A percentile compares a stretch with the other conserved stretches of the same genome.
Conservation (phyloP, 2,329 filamentous ascomycete genomes). For the Cladosporium sp. region DNA sequence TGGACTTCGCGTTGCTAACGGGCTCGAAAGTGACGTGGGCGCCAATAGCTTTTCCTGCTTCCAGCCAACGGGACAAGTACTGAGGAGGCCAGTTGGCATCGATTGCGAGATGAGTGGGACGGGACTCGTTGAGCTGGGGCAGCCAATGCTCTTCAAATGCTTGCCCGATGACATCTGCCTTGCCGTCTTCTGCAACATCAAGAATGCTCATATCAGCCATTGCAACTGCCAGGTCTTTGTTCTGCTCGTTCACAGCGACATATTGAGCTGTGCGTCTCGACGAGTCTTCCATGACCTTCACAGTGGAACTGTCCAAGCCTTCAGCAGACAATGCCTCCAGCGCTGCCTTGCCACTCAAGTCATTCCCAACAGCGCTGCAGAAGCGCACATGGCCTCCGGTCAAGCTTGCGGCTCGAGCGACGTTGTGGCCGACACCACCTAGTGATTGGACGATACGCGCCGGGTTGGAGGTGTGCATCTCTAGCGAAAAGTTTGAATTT, state of each 20-base stretch:
- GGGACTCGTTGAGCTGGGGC: conserved; percentile 51
- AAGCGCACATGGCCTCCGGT: conserved; percentile 64
- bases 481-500: conserved; percentile 42
- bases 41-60: conserved; percentile 51
- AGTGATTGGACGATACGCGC: conserved; percentile 75
- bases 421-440: conserved; percentile 89
- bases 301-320: conserved; percentile 61
- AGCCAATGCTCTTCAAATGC: conserved; percentile 55
- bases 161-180: conserved; percentile 31
- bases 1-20: conserved; percentile 76
- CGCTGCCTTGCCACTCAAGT: conserved; percentile 71
- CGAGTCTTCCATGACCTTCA: conserved; percentile 47
- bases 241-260: conserved; percentile 78
- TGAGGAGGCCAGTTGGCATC: conserved; percentile 79
- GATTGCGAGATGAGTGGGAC: conserved; percentile 73
- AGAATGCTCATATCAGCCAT: conserved; percentile 96
- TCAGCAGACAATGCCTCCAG: conserved; percentile 60
- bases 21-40: conserved; percentile 77
- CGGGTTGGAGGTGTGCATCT: conserved; percentile 79
- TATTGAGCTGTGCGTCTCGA: conserved; percentile 80
- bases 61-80: conserved; percentile 65
- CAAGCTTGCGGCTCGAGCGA: conserved; percentile 76
- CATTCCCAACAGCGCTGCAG: conserved; percentile 77
- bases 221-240: conserved; percentile 80
- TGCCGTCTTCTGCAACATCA: conserved; percentile 35